Evolutionary conservation across 306 rosid genomes (phyloP).

Genomic region (Glycyrrhiza uralensis): DNA sequence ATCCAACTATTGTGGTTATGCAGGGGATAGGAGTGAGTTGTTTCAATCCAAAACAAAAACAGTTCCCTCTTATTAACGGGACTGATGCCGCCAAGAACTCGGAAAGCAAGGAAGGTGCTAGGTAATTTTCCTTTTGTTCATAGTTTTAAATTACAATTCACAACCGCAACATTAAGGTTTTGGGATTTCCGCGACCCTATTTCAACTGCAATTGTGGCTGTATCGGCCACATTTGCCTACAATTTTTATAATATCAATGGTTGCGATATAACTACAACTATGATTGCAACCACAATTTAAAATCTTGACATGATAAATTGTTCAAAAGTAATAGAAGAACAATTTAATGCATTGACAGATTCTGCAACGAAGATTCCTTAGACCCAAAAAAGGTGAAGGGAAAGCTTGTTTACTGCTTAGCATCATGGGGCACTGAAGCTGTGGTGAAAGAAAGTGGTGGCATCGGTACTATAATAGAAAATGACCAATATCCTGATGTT

Average conservation of each 20-base stretch:
- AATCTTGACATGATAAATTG: not conserved
- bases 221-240: no score
- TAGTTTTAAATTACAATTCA: no score
- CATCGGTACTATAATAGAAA: conserved; percentile 51
- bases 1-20: conserved; percentile 15
- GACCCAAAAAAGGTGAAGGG: conserved; percentile 61
- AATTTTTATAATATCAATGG: no score
- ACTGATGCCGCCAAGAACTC: conserved; percentile 52
- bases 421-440: conserved; percentile 57
- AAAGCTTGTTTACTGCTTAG: conserved; percentile 60
- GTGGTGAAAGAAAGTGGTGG: conserved; percentile 64
- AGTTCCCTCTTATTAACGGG: conserved; percentile 65
- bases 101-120: conserved; percentile 46
- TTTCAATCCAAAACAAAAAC: conserved; percentile 51
- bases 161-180: no score
- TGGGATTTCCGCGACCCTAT: no score
- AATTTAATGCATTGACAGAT: conserved; percentile 28
- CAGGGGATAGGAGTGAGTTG: conserved; percentile 78
- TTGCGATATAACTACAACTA: no score
- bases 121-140: conserved; percentile 32
- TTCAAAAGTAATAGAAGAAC: not conserved
- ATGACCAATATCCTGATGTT: conserved; percentile 47
- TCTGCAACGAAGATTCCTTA: conserved; percentile 36
- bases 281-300: no score
- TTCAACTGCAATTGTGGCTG: no score